phyloP scores from a whole-genome alignment of 2,329 filamentous ascomycete species.

The Microthyrium microscopicum region DNA sequence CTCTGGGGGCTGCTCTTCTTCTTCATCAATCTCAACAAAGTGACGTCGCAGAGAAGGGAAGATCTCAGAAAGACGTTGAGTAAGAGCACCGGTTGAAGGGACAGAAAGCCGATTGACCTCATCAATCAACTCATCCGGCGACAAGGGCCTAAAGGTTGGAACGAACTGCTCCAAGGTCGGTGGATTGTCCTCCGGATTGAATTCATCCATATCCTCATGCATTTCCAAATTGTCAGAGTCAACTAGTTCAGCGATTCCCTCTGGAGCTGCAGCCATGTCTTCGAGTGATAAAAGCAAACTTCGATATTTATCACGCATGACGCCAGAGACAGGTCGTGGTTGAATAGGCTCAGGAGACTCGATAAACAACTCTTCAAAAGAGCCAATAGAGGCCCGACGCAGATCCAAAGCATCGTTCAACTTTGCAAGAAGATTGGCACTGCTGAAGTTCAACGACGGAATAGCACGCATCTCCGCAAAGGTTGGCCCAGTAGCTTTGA shows the following conservation, averaged over 20 bases:
- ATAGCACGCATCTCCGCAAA: constrained; percentile 23
- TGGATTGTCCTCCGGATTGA: constrained; percentile 1
- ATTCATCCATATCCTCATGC: neutral
- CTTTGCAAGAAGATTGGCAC: constrained; percentile 28
- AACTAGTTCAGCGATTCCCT: too few relatives aligned
- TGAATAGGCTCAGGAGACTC: too few relatives aligned
- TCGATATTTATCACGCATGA: constrained; percentile 26
- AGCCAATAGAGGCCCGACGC: constrained; percentile 21
- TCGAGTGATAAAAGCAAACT: constrained; percentile 27
- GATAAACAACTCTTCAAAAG: constrained; percentile 19
- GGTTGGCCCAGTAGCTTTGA: too few relatives aligned
- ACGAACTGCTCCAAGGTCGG: constrained; percentile 5
- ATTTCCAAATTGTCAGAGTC: constrained; percentile 1
- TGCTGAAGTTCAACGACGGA: constrained; percentile 32
- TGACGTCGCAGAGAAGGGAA: constrained; percentile 26
- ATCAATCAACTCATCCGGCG: constrained; percentile 24
- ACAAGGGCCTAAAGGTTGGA: constrained; percentile 17
- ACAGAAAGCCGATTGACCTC: constrained; percentile 30
- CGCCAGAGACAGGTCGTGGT: constrained; percentile 18
- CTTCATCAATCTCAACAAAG: constrained; percentile 21
- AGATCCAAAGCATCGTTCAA: constrained; percentile 27
- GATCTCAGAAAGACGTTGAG: constrained; percentile 28
- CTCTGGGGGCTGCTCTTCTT: constrained; percentile 20
- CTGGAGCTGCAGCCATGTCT: constrained; percentile 4
- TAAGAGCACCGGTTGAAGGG: constrained; percentile 28